A percentile compares a stretch with the other conserved stretches of the same genome.
Conservation (phyloP, 345 rosid species). For the Cardamine occulta region DNA sequence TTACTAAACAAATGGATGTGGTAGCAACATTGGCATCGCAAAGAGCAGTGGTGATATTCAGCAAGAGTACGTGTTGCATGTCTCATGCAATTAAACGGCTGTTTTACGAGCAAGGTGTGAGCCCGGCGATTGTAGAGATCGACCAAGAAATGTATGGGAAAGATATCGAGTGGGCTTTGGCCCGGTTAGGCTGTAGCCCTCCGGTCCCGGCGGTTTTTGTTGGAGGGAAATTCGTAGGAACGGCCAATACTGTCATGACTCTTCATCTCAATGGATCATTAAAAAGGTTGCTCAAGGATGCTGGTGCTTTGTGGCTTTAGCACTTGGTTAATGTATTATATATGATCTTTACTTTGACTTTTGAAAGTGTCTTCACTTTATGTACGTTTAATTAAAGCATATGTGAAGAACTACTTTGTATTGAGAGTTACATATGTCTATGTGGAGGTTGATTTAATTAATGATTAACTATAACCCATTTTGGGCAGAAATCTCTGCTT, state of each 20-base stretch:
- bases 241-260: slow-evolving; percentile 82
- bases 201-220: slow-evolving; percentile 82
- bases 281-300: slow-evolving; percentile 80
- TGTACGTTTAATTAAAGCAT: slow-evolving; percentile 36
- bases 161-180: slow-evolving; percentile 82
- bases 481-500: neutral
- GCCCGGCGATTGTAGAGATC: slow-evolving; percentile 79
- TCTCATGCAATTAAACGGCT: slow-evolving; percentile 86
- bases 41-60: slow-evolving; percentile 97
- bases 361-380: slow-evolving; percentile 41
- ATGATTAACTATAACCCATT: slow-evolving; percentile 34
- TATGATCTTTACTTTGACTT: slow-evolving; percentile 23
- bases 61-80: slow-evolving; percentile 94
- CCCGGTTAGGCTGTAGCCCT: slow-evolving; percentile 77
- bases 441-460: slow-evolving; percentile 33
- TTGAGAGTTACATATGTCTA: slow-evolving; percentile 22
- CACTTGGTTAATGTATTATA: slow-evolving; percentile 4
- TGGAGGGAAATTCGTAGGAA: slow-evolving; percentile 88
- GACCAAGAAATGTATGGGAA: slow-evolving; percentile 69
- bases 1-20: slow-evolving; percentile 64
- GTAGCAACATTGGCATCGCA: slow-evolving; percentile 75
- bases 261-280: slow-evolving; percentile 86
- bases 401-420: slow-evolving; percentile 42
- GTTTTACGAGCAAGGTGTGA: slow-evolving; percentile 89
- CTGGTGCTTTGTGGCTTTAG: slow-evolving; percentile 90